Evolutionary conservation across 805 yeast genomes (phyloP).

Genomic region (Kurtzmaniella fragi): DNA sequence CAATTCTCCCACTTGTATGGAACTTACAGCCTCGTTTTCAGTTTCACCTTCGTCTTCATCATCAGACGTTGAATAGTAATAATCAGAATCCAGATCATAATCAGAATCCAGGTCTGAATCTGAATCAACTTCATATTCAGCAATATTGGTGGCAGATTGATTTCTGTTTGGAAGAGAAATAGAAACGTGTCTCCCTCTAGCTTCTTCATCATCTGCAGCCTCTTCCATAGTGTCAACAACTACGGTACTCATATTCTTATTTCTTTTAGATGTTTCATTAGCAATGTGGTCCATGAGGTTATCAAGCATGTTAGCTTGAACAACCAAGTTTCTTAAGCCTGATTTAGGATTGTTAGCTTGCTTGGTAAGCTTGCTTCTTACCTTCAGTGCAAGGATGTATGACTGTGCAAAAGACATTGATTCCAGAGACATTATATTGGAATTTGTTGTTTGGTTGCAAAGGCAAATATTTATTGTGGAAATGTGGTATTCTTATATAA

Average conservation of each 20-base stretch:
- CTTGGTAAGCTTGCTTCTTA: slow-evolving; percentile 55
- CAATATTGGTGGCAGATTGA: slow-evolving; percentile 20
- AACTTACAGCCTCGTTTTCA: neutral
- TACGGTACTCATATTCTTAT: slow-evolving; percentile 6
- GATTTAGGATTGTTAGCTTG: slow-evolving; percentile 59
- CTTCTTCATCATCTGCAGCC: slow-evolving; percentile 7
- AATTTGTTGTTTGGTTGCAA: too few relatives aligned
- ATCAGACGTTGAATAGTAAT: slow-evolving; percentile 15
- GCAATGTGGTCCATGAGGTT: slow-evolving; percentile 50
- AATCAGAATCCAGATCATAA: slow-evolving; percentile 14
- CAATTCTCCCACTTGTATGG: neutral
- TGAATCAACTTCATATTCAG: slow-evolving; percentile 35
- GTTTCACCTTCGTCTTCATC: slow-evolving; percentile 9
- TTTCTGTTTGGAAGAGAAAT: slow-evolving; percentile 4
- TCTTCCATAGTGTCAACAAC: slow-evolving; percentile 11
- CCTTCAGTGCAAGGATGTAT: slow-evolving; percentile 59
- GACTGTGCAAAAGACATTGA: slow-evolving; percentile 43
- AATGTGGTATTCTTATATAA: too few relatives aligned
- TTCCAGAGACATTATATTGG: neutral
- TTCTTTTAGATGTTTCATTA: slow-evolving; percentile 23
- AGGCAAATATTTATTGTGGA: too few relatives aligned
- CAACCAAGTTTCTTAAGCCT: slow-evolving; percentile 52
- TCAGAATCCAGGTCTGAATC: slow-evolving; percentile 17
- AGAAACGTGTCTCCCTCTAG: slow-evolving; percentile 7
- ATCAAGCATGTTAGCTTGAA: slow-evolving; percentile 70